Percentiles rank a stretch among this genome's conserved stretches.
Evolutionary conservation across 2,329 filamentous ascomycete genomes (phyloP).

Genomic region (Exophiala viscosa): DNA sequence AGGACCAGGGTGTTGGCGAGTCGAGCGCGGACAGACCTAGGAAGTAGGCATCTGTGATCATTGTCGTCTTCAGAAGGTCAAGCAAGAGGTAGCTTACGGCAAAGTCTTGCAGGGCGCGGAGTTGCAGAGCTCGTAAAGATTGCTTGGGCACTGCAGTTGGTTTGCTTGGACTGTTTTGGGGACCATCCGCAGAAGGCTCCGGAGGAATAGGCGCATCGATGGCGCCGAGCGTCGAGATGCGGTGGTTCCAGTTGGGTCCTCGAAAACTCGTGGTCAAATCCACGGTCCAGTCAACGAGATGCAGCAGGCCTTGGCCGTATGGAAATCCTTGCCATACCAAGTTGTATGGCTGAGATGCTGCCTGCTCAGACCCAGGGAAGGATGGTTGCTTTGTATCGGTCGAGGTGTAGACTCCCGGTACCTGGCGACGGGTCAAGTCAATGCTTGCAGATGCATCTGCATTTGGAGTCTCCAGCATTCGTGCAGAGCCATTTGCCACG

Average conservation of each 20-base stretch:
- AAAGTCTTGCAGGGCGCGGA: constrained; percentile 33
- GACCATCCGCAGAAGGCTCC: constrained; percentile 27
- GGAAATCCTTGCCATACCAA: constrained; percentile 27
- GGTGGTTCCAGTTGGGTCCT: constrained; percentile 60
- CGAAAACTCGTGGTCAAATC: constrained; percentile 58
- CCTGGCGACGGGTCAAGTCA: constrained; percentile 7
- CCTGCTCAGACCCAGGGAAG: not conserved
- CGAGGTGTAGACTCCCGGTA: constrained; percentile 8
- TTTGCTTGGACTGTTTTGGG: constrained; percentile 10
- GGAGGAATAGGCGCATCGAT: constrained; percentile 32
- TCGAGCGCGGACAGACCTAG: constrained; percentile 52
- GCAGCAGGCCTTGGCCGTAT: constrained; percentile 50
- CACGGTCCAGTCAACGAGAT: constrained; percentile 56
- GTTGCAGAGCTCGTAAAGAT: constrained; percentile 10
- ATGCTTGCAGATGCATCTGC: not conserved
- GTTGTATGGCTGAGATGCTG: constrained; percentile 5
- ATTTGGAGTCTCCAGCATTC: not conserved
- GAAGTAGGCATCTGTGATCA: constrained; percentile 78
- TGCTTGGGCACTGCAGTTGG: constrained; percentile 17
- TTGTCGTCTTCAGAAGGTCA: constrained; percentile 65
- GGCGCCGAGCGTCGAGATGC: constrained; percentile 45
- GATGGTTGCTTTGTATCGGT: constrained; percentile 6
- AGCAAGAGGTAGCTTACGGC: constrained; percentile 61
- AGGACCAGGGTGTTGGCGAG: constrained; percentile 36
- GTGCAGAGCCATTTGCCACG: constrained; percentile 2